Conservation (phyloP, 768 basidiomycete species). For the Cystobasidium onofrii region DNA sequence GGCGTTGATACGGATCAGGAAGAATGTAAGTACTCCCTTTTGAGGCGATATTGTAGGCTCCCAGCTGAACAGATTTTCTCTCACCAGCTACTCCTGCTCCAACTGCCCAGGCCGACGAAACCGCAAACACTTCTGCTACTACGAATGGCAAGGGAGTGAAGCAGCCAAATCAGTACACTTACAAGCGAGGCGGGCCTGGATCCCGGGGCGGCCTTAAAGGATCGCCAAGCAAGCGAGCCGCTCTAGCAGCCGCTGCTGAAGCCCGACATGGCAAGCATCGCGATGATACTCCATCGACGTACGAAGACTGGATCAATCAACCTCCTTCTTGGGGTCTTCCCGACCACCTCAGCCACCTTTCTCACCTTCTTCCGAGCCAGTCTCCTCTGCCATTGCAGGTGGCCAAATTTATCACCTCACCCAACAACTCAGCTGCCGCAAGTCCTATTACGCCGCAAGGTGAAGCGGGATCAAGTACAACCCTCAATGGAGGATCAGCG, state of each 20-base stretch:
- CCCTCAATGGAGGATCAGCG: constrained; percentile 12
- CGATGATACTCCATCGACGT: constrained; percentile 43
- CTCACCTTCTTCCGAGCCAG: constrained; percentile 69
- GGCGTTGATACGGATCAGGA: background rate
- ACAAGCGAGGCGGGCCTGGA: constrained; percentile 41
- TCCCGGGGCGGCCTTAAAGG: constrained; percentile 34
- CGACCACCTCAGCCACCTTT: constrained; percentile 81
- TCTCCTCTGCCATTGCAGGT: constrained; percentile 67
- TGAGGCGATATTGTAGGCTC: background rate
- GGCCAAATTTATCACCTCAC: constrained; percentile 46
- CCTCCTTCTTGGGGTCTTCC: constrained; percentile 65
- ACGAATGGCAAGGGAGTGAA: constrained; percentile 39
- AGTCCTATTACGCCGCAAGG: constrained; percentile 51
- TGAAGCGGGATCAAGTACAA: constrained; percentile 31
- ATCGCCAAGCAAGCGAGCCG: constrained; percentile 35
- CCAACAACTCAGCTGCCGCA: constrained; percentile 44
- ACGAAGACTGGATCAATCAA: constrained; percentile 31
- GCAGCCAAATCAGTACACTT: constrained; percentile 53
- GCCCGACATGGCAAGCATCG: constrained; percentile 23
- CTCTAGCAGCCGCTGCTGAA: constrained; percentile 36
- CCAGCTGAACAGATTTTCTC: background rate
- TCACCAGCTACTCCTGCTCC: background rate
- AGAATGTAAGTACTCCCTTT: background rate
- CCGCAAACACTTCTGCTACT: background rate
- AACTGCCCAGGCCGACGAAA: constrained; percentile 1